Evolutionary conservation across 2,329 filamentous ascomycete genomes (phyloP), one percentile per base, ranked within the genome.

Genomic region (Trichocomaceae sp.): DNA sequence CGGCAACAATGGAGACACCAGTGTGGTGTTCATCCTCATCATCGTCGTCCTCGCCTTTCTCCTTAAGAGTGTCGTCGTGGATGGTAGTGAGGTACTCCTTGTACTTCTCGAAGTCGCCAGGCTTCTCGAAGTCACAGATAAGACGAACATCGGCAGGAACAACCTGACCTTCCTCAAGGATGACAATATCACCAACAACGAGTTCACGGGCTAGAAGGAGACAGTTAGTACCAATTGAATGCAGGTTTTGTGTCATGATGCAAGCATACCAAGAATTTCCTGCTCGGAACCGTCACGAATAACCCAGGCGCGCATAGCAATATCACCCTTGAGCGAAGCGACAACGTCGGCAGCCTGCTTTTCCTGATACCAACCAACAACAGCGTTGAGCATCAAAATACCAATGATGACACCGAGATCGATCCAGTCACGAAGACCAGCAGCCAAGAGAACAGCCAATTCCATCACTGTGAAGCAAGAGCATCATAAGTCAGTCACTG

Each of bases 281-380:
- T 82, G 72, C 71, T 85, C 81, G 56, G 73, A 70, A 56, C 84
- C 83, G 64, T 85, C 77, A 64, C 85, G 83, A 60, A 87, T 73
- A 62, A 84, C 83, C 58, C 73, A 79, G 17, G 83, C 81, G 70
- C 81, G 84, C 82, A 87, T 84, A 62, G 85, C 84, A 64, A 88
- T 87, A 64, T 87, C 85, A 72, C 85, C 85, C 75, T 87, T 87
- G 58, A 87, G 75, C 59, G 77, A 82, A 42, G 84, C 84, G 63
- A 86, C 84, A 62, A 87, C 83, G 72, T 87, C 84, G 59, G 83
- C 84, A 62, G 84, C 85, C 71, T 87, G 84, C 75, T 87, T 87
- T 72, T 87, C 84, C 69, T 87, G 85, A 69, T 87, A 87, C 80
- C 84, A 87, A 74, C 85, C 85, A 69, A 87, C 84, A 62, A 83